Evolutionary conservation across 2,329 filamentous ascomycete species (phyloP), one percentile per base, ranked within the genome.

Genomic region (Colletotrichum tropicale): DNA sequence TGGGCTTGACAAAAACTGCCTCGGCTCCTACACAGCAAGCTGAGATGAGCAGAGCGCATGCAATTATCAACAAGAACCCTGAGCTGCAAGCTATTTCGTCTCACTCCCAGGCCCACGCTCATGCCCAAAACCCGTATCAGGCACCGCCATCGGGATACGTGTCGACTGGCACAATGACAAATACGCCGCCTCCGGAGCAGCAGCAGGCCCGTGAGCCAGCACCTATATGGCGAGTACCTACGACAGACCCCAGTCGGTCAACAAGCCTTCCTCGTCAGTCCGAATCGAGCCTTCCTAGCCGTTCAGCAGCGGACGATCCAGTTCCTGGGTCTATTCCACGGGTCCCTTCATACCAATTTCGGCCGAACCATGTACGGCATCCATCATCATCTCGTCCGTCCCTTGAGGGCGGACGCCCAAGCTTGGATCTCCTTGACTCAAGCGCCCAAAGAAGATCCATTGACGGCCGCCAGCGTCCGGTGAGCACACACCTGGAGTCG

Each of bases 401-500:
- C 3, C 85, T 96, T 34, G 94, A 98, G 84, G 89, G 90, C 48
- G 88, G 90, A 18, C 90, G 94, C n/a, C 93, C 94, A 3, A 89
- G 89, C 48, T 80, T 90, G 72, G 94, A 96, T 65, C 81, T 91
- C 9, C 86, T 91, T 10, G 91, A 93, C 34, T 48, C 93, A 10
- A 91, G 92, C 2, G 92, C 90, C 16, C 71, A 77, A 55, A 71
- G 68, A 32, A 70, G 71, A 80, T 93, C 93, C 13, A 70, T 70
- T 28, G 90, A 92, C 16, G 79, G 80, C 8, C 92, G 93, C 76
- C 89, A 92, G 70, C 91, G 96, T 61, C 96, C 96, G 3, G 89
- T 92, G 1, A 98, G 96, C 83, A 94, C 95, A 38, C 95, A 96
- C 82, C 90, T 98, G 5, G 94, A 96, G 79, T 94, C 94, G 0